phyloP scores from a whole-genome alignment of 1,284 basidiomycete genomes.

The Wolfiporia cocos region DNA sequence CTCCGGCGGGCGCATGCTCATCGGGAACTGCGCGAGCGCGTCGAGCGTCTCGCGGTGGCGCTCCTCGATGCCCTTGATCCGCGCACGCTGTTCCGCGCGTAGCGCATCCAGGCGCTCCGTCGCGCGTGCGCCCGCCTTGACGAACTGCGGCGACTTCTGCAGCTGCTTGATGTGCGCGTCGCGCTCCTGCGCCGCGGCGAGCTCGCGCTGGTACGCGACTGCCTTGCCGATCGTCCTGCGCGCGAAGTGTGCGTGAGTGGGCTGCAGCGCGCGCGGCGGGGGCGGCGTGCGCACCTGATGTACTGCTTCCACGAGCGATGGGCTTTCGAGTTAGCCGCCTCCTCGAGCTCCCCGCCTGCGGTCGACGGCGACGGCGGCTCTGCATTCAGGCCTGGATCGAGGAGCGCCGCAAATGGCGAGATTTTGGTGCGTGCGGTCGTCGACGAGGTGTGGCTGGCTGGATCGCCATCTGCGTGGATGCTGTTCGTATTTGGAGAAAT shows the following conservation, averaged over 20 bases:
- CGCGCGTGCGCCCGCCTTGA: slow-evolving; percentile 7
- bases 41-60: slow-evolving; percentile 8
- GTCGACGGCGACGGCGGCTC: slow-evolving; percentile 1
- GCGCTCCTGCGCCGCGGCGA: slow-evolving; percentile 2
- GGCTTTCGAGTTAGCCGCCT: neutral
- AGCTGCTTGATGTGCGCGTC: slow-evolving; percentile 7
- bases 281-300: slow-evolving; percentile 6
- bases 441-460: neutral
- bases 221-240: slow-evolving; percentile 10
- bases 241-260: neutral
- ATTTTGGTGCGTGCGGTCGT: neutral
- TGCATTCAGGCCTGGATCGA: neutral
- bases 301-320: slow-evolving; percentile 10
- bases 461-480: no score
- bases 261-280: neutral
- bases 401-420: slow-evolving; percentile 3
- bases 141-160: slow-evolving; percentile 6
- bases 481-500: no score
- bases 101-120: slow-evolving; percentile 6
- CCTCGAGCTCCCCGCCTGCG: neutral
- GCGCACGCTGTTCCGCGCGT: slow-evolving; percentile 4
- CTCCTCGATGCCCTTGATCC: slow-evolving; percentile 3
- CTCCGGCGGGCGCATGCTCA: neutral
- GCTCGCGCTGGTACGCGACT: slow-evolving; percentile 4
- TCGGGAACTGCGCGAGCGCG: neutral